phyloP scores from a whole-genome alignment of 352 stramenopile species.

The Phytophthora meadii region DNA sequence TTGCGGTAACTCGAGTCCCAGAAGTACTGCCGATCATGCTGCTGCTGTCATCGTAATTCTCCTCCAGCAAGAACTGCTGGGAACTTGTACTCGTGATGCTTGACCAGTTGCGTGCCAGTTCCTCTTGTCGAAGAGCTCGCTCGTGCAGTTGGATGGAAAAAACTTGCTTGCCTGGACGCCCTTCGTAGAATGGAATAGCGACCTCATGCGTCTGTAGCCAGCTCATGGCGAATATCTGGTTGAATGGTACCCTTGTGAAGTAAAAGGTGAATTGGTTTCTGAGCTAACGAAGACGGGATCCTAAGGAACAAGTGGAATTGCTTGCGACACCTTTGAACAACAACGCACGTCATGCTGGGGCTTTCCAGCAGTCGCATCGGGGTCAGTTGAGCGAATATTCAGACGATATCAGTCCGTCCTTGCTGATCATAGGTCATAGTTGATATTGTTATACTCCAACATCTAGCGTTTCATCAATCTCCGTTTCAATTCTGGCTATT shows the following conservation, averaged over 20 bases:
- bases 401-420: constrained; percentile 22
- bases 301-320: background rate
- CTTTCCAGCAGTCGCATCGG: constrained; percentile 27
- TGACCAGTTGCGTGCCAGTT: constrained; percentile 37
- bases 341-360: constrained; percentile 17
- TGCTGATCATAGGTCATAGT: constrained; percentile 17
- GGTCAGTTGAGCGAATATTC: constrained; percentile 3
- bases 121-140: constrained; percentile 33
- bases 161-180: constrained; percentile 48
- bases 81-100: constrained; percentile 38
- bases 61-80: constrained; percentile 23
- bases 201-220: constrained; percentile 65
- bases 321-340: constrained; percentile 12
- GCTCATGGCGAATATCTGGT: constrained; percentile 41
- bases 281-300: constrained; percentile 12
- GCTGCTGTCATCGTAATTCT: constrained; percentile 24
- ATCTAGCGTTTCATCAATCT: constrained; percentile 24
- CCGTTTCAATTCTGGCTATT: constrained; percentile 19
- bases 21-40: constrained; percentile 17
- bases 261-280: constrained; percentile 35
- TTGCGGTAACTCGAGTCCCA: constrained; percentile 29
- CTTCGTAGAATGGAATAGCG: constrained; percentile 52
- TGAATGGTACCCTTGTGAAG: constrained; percentile 20
- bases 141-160: constrained; percentile 56
- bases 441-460: constrained; percentile 9